Base-by-base conservation (phyloP, 495 filamentous ascomycete genomes). In the Neurospora sp. region DNA sequence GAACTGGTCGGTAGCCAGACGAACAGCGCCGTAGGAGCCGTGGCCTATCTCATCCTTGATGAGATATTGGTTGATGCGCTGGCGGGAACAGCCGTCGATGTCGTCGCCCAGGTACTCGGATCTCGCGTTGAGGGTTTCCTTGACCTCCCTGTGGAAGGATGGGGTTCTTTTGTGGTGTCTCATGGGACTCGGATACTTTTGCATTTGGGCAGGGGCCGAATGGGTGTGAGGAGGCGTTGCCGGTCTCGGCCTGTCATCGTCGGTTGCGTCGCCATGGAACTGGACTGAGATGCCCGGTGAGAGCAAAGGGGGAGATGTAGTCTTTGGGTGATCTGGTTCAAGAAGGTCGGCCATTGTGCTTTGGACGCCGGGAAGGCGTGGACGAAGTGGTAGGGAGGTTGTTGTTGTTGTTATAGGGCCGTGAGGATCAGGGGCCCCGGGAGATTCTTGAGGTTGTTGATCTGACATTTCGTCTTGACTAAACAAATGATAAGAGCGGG, bases 41-140 rank as follows among this genome's bases (percentile, higher is more conserved):
- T 94, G 88, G 40, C 96, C 96, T 69, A 99, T 98, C 84, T 99
- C 96, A 74, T 98, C 92, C 82, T 91, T 92, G 75, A 99, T 96
- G 53, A 91, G 84, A 79, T 98, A 99, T 80, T 98, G 97, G 79
- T 97, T 97, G 85, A 98, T 94, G 35, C 89, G 87, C 76, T 94
- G 92, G 78, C 94, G 89, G 3, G 82, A 82, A 42, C 80, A 83
- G 3, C 93, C 93, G 75, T 97, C 94, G 75, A 92, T 89, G 74
- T 95, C 91, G 75, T 93, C 94, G 73, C 91, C 94, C 46, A 87
- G 90, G 79, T 98, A 98, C 78, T 94, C 89, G 46, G 93, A 93
- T 70, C 88, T 89, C 61, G 96, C 96, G 84, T 98, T 91, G 71
- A 97, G 88, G 5, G 96, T 98, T 89, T 98, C 95, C 89, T 94